Evolutionary conservation across 768 basidiomycete genomes (phyloP).

Genomic region (Suillus ampliporus): DNA sequence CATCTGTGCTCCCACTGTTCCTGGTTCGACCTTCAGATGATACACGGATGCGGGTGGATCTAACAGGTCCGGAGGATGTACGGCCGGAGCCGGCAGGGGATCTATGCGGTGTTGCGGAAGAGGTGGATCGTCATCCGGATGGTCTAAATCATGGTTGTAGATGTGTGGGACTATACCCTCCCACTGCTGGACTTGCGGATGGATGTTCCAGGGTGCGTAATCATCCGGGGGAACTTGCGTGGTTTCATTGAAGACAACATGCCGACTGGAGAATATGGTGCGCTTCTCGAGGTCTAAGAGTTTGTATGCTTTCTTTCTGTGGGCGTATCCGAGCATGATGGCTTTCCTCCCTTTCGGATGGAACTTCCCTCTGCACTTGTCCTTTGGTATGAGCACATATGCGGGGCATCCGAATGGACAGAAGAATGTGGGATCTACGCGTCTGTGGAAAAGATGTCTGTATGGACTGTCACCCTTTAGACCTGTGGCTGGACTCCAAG

Average conservation of each 20-base stretch:
- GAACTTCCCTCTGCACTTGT: conserved; percentile 6
- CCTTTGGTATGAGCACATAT: conserved; percentile 5
- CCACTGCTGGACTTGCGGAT: background rate
- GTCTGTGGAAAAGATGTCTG: conserved; percentile 4
- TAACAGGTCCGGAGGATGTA: too few relatives aligned
- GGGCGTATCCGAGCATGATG: conserved; percentile 13
- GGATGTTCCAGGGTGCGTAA: background rate
- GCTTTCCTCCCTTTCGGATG: conserved; percentile 4
- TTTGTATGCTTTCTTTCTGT: conserved; percentile 12
- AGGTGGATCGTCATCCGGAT: too few relatives aligned
- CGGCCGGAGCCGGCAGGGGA: too few relatives aligned
- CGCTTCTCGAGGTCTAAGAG: background rate
- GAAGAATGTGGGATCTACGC: background rate
- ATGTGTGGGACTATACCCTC: background rate
- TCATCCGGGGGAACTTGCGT: background rate
- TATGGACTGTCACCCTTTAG: conserved; percentile 27
- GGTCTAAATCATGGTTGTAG: background rate
- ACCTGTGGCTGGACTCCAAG: conserved; percentile 23
- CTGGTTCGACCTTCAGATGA: too few relatives aligned
- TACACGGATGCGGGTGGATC: too few relatives aligned
- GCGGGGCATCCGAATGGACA: conserved; percentile 5
- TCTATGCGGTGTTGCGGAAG: too few relatives aligned
- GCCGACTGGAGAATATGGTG: conserved; percentile 10
- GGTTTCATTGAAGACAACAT: conserved; percentile 10
- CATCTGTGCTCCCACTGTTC: background rate